Base-by-base conservation (phyloP, 306 rosid species). In the Cercis canadensis region DNA sequence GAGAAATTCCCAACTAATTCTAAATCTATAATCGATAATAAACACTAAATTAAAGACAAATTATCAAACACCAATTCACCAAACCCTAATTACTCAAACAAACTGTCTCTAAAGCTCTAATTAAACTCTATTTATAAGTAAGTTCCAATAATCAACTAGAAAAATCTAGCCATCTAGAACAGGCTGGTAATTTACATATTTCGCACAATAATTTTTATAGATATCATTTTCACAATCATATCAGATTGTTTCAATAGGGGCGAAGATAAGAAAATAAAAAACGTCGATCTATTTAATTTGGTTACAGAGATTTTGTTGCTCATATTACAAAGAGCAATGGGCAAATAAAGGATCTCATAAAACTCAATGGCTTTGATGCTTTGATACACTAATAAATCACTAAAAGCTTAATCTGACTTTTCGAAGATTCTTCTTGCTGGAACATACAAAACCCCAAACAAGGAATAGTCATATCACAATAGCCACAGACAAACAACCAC, bases 301-400 rank as follows among this genome's bases (percentile, higher is more conserved):
- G 65, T 57, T 49, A 4, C 34, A 47, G 36, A 33, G 36, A 54
- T 11, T n/a, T 54, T 24, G 36, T 54, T 24, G 17, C 9, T 11
- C 15, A 11, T 16, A 54, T 24, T 5, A 24, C 8, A 29, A 24
- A 32, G 29, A 24, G n/a, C 7, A 14, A n/a, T 14, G 60, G 29
- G 9, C 4, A 29, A 21, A 24, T 24, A 11, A 7, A 29, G 34
- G 8, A 54, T 54, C 33, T 65, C 18, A 17, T 6, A 17, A 50
- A 65, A 31, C 18, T 31, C 61, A 50, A 11, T 17, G 9, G 18
- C 18, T 14, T 33, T 7, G 18, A 16, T 16, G 32, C 18, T 49
- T 65, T 16, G 33, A 39, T 57, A 53, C 37, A 65, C 46, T 33
- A 47, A 49, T 49, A 47, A 15, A 65, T 14, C 45, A 65, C 56